phyloP scores from a whole-genome alignment of 2,329 filamentous ascomycete species.

The Penicillium corylophilum region DNA sequence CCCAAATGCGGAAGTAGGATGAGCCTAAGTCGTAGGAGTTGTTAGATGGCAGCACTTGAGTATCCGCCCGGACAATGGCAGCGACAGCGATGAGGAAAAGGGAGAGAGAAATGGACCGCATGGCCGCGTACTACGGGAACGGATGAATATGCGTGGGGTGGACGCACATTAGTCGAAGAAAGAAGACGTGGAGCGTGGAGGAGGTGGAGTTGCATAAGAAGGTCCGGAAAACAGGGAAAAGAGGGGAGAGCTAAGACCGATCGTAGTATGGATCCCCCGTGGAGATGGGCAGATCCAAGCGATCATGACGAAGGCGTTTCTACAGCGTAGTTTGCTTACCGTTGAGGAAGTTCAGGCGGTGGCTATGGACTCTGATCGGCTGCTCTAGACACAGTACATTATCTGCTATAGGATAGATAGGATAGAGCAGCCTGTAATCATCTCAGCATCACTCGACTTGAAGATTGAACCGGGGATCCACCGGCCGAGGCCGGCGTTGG shows the following conservation, averaged over 20 bases:
- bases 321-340: no score
- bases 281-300: slow-evolving; percentile 16
- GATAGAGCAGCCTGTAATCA: background rate
- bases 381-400: background rate
- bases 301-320: background rate
- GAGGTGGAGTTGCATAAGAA: slow-evolving; percentile 16
- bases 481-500: background rate
- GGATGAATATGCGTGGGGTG: slow-evolving; percentile 12
- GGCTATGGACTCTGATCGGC: background rate
- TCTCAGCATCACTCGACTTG: background rate
- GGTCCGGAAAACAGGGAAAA: slow-evolving; percentile 21
- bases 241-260: slow-evolving; percentile 25
- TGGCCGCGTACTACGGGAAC: slow-evolving; percentile 10
- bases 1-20: slow-evolving; percentile 26
- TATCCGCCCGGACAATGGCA: slow-evolving; percentile 18
- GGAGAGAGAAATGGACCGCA: slow-evolving; percentile 12
- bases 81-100: slow-evolving; percentile 15
- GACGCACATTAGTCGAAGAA: slow-evolving; percentile 16
- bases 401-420: background rate
- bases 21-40: slow-evolving; percentile 24
- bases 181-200: slow-evolving; percentile 6
- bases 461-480: background rate
- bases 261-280: slow-evolving; percentile 22
- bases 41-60: slow-evolving; percentile 32
- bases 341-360: background rate